Percentiles rank a stretch among this genome's conserved stretches.
phyloP scores from a whole-genome alignment of 306 rosid genomes.

The Rosa chinensis region DNA sequence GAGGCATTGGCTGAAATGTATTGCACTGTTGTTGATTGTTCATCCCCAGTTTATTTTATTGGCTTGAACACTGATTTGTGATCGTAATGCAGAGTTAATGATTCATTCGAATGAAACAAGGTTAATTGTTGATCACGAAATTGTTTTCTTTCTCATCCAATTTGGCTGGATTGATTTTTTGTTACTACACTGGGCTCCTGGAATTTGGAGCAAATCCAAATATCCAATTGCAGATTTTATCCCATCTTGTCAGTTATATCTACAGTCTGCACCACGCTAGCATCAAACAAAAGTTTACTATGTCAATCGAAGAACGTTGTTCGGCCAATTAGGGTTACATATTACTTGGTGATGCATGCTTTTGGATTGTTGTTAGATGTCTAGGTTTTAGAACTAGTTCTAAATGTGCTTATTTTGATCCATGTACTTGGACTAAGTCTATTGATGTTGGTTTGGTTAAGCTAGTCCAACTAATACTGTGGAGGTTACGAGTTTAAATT shows the following conservation, averaged over 20 bases:
- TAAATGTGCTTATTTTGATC: too few species aligned
- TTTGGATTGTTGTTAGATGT: neutral
- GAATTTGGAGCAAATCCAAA: neutral
- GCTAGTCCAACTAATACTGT: too few species aligned
- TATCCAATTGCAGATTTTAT: neutral
- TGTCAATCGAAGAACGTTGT: neutral
- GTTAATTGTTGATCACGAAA: neutral
- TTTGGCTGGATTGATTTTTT: neutral
- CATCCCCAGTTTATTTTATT: neutral
- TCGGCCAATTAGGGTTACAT: neutral
- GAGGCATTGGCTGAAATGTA: neutral
- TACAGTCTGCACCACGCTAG: neutral
- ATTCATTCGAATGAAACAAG: neutral
- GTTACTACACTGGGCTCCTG: neutral
- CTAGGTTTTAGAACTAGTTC: too few species aligned
- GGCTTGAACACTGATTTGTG: constrained; percentile 16
- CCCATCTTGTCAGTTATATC: neutral
- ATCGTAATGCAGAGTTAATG: neutral
- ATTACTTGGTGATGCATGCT: neutral
- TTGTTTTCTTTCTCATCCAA: neutral
- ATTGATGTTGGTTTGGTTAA: too few species aligned
- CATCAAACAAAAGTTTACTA: neutral
- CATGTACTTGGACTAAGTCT: too few species aligned
- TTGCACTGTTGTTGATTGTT: neutral
- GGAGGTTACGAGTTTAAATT: too few species aligned